Conservation (phyloP, 768 basidiomycete species). For the Cytidiella melzeri region DNA sequence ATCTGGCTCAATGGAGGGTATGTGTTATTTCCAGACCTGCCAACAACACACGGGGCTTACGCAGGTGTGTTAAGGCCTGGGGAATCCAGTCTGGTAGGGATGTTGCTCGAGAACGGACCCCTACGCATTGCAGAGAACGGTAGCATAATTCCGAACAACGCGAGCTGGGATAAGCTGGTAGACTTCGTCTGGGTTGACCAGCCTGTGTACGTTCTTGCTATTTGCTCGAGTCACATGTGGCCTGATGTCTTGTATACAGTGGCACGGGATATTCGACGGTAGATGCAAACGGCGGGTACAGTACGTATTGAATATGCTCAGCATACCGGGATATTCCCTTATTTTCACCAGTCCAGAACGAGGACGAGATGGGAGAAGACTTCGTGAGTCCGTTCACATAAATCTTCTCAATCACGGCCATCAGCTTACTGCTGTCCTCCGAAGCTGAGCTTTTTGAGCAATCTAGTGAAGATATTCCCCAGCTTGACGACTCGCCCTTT, state of each 20-base stretch:
- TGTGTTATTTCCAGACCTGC: slow-evolving; percentile 1
- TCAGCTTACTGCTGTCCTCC: background rate
- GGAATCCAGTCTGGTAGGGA: slow-evolving; percentile 62
- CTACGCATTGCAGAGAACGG: slow-evolving; percentile 50
- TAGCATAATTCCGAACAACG: slow-evolving; percentile 41
- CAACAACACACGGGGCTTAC: slow-evolving; percentile 26
- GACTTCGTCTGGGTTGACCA: slow-evolving; percentile 75
- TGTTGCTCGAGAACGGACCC: slow-evolving; percentile 70
- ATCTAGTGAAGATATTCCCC: slow-evolving; percentile 73
- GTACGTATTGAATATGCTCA: slow-evolving; percentile 28
- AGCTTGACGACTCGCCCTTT: slow-evolving; percentile 60
- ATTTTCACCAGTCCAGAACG: slow-evolving; percentile 27
- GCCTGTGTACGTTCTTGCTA: slow-evolving; percentile 43
- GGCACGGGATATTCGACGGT: slow-evolving; percentile 63
- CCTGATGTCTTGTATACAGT: slow-evolving; percentile 23
- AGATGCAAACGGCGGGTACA: slow-evolving; percentile 56
- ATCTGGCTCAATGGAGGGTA: slow-evolving; percentile 35
- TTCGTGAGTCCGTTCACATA: slow-evolving; percentile 31
- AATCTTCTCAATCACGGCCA: background rate
- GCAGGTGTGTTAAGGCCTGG: slow-evolving; percentile 43
- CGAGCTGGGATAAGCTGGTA: slow-evolving; percentile 53
- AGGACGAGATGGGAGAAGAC: slow-evolving; percentile 58
- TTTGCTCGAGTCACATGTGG: background rate
- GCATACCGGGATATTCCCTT: slow-evolving; percentile 34
- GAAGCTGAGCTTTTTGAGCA: slow-evolving; percentile 71